A percentile compares a stretch with the other conserved stretches of the same genome.
phyloP scores from a whole-genome alignment of 106 monocot genomes.

The Phalaenopsis aphrodite region DNA sequence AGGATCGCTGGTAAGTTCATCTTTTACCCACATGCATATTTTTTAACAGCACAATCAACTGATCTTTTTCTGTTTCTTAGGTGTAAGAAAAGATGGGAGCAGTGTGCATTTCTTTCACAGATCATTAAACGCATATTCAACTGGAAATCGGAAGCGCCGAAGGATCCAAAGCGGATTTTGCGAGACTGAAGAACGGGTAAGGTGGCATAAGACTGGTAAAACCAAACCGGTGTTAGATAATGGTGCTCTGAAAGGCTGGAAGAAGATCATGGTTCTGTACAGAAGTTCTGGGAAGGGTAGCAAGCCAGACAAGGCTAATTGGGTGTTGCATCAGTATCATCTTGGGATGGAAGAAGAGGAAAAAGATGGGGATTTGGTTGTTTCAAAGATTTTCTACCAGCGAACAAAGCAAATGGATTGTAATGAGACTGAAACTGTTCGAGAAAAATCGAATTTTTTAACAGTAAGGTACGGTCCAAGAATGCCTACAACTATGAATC shows the following conservation, averaged over 20 bases:
- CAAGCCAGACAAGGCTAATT: constrained; percentile 75
- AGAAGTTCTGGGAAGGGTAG: constrained; percentile 40
- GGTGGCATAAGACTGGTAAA: constrained; percentile 98
- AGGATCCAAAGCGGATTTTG: constrained; percentile 32
- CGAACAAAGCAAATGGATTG: constrained; percentile 29
- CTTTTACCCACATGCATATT: not conserved
- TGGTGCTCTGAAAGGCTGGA: constrained; percentile 73
- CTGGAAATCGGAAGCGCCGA: constrained; percentile 73
- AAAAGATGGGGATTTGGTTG: constrained; percentile 73
- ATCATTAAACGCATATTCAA: constrained; percentile 73
- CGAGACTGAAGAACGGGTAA: constrained; percentile 36
- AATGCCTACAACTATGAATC: constrained; percentile 62
- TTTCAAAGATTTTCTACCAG: constrained; percentile 81
- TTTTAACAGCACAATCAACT: not conserved
- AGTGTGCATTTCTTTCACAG: constrained; percentile 78
- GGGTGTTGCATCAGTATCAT: constrained; percentile 99
- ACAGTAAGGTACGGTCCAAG: constrained; percentile 35
- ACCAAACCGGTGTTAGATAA: constrained; percentile 68
- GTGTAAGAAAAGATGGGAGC: constrained; percentile 74
- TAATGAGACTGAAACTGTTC: constrained; percentile 10
- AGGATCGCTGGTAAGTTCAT: constrained; percentile 2
- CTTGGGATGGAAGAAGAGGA: constrained; percentile 85
- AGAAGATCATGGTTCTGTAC: constrained; percentile 94
- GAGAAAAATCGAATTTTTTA: constrained; percentile 15
- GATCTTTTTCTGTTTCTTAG: constrained; percentile 14